Percentiles rank a stretch among this genome's conserved stretches.
Conservation (phyloP, 495 filamentous ascomycete genomes). For the Penicillium pancosmium region DNA sequence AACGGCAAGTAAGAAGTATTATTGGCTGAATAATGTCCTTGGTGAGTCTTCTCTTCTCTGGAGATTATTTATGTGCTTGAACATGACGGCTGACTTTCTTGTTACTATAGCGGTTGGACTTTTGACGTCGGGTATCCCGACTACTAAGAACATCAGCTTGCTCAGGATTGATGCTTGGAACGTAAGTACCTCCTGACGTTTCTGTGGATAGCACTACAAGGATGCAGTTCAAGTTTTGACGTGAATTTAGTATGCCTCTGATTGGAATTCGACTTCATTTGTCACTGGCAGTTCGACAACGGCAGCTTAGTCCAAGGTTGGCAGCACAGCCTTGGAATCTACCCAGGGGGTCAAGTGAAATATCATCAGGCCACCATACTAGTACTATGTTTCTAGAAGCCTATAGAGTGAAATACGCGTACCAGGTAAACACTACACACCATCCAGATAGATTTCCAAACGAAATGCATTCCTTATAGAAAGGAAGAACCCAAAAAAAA, state of each 20-base stretch:
- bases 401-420: too few relatives aligned
- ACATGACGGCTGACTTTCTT: neutral
- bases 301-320: neutral
- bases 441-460: neutral
- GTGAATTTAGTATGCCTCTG: slow-evolving; percentile 18
- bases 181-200: slow-evolving; percentile 19
- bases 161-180: slow-evolving; percentile 39
- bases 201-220: neutral
- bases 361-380: too few relatives aligned
- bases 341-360: too few relatives aligned
- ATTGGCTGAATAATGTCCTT: slow-evolving; percentile 40
- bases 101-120: slow-evolving; percentile 28
- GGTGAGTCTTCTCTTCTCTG: slow-evolving; percentile 22
- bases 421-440: neutral
- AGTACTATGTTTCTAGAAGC: too few relatives aligned
- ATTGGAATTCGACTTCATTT: slow-evolving; percentile 24
- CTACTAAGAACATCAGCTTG: slow-evolving; percentile 14
- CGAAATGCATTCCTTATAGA: neutral
- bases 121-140: slow-evolving; percentile 18
- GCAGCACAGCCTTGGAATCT: too few relatives aligned
- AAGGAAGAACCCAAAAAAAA: neutral
- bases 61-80: too few relatives aligned
- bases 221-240: neutral
- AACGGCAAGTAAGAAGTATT: slow-evolving; percentile 33
- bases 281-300: neutral